Base-by-base conservation (phyloP, 1,139 yeast genomes). In the Ashbya aceris region DNA sequence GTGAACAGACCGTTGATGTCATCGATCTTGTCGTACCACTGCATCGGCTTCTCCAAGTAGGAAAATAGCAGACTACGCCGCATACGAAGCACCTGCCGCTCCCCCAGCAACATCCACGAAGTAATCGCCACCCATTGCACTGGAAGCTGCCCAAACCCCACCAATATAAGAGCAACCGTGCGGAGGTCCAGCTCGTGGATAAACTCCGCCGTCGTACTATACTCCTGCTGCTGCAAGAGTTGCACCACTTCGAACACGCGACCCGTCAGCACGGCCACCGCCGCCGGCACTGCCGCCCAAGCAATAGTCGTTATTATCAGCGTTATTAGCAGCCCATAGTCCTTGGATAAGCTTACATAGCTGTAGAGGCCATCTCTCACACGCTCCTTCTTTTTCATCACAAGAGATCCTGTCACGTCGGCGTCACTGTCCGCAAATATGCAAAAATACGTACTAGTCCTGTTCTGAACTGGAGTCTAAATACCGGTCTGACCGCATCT, bases 71-170 rank as follows among this genome's bases (percentile, higher is more conserved):
- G 50, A 7, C 47, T 44, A 1, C 48, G 43, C 41, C 96, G 67
- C 0, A 83, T 79, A 33, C 81, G 64, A 8, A 64, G 53, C 36
- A 79, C 84, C 49, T 83, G 89, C 12, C 67, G 62, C 58, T 85
- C 95, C 2, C 96, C 95, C 44, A 82, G 68, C 23, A 66, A 57
- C 71, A 81, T 75, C 85, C 94, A 87, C 0, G 69, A 50, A 1
- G 71, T 58, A 4, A 83, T 68, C 26, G 82, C 76, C 0, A 68
- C 40, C 80, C 84, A 79, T 13, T 72, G 69, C 11, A 74, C 56
- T 0, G 77, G 49, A 46, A 75, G 63, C 30, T 76, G 67, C 0
- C 69, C 77, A 0, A 69, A 69, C 2, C 89, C 95, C 2, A 81
- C 59, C 0, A 71, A 68, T 49, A 79, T 67, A 3, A 84, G 66